phyloP scores from a whole-genome alignment of 2,329 filamentous ascomycete genomes.

The Sporothrix pallida region DNA sequence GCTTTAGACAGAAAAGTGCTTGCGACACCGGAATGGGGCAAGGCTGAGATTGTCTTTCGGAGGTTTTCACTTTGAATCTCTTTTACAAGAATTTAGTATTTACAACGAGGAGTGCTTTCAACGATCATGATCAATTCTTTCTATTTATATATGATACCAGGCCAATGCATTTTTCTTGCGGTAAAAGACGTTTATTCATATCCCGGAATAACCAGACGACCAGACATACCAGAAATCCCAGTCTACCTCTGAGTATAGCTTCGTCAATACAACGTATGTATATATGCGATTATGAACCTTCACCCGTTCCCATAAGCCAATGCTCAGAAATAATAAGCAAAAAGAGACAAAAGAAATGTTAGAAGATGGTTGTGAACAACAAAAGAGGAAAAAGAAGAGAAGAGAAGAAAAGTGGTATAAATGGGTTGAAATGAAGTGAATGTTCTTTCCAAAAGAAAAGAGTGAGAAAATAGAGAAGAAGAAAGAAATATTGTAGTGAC shows the following conservation, averaged over 20 bases:
- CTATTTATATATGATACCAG: conserved; percentile 10
- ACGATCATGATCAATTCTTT: background rate
- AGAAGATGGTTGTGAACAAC: background rate
- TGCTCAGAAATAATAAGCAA: background rate
- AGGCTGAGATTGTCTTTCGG: conserved; percentile 17
- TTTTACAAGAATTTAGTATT: background rate
- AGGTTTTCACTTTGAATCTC: conserved; percentile 8
- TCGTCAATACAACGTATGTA: background rate
- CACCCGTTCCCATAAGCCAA: background rate
- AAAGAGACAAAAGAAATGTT: background rate
- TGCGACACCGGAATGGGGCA: background rate
- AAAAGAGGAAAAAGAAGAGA: background rate
- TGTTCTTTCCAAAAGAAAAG: conserved; percentile 11
- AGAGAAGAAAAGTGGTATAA: background rate
- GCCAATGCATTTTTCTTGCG: conserved; percentile 42
- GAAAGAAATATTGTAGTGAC: background rate
- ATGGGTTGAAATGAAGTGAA: conserved; percentile 13
- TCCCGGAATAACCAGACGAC: background rate
- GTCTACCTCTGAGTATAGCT: background rate
- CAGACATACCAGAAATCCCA: too few relatives aligned
- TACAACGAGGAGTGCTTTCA: background rate
- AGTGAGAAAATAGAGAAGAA: background rate
- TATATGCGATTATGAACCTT: conserved; percentile 21
- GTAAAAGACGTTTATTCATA: conserved; percentile 39
- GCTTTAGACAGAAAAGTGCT: background rate